Conservation (phyloP, 179 eudicot genomes). For the Drosera spatulata region DNA sequence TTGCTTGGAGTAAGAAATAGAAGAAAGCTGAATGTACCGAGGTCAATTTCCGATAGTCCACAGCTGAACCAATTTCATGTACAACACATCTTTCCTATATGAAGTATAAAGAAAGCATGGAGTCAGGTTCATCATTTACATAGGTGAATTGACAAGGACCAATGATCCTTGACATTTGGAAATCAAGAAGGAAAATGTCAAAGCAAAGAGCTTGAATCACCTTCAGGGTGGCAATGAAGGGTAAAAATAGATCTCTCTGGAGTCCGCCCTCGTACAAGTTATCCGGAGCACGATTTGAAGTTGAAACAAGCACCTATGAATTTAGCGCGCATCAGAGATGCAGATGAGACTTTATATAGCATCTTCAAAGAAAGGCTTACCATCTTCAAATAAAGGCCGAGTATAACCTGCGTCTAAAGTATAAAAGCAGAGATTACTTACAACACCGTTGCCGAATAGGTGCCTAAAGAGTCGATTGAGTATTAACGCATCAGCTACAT, state of each 20-base stretch:
- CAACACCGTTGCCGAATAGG: conserved; percentile 70
- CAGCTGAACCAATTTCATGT: conserved; percentile 81
- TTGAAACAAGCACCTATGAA: conserved; percentile 75
- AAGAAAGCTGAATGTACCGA: conserved; percentile 33
- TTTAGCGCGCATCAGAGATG: conserved; percentile 7
- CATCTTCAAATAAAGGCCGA: too few relatives aligned
- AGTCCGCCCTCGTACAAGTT: conserved; percentile 88
- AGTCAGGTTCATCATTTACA: too few relatives aligned
- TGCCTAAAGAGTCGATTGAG: conserved; percentile 82
- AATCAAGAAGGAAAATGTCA: background rate
- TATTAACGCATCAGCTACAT: conserved; percentile 94
- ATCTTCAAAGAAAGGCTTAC: background rate
- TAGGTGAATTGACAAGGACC: too few relatives aligned
- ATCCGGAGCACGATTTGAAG: conserved; percentile 97
- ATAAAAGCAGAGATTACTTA: conserved; percentile 19
- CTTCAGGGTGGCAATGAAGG: conserved; percentile 83
- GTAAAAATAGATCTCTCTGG: conserved; percentile 90
- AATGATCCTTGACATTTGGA: too few relatives aligned
- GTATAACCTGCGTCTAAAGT: conserved; percentile 1
- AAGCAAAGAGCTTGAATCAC: conserved; percentile 18
- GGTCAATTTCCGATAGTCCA: conserved; percentile 81
- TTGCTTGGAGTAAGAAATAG: too few relatives aligned
- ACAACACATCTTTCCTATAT: conserved; percentile 78
- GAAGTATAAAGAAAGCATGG: background rate
- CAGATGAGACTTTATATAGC: conserved; percentile 2